Base-by-base conservation (phyloP, 163 green algal genomes). In the Scenedesmus sp. region DNA sequence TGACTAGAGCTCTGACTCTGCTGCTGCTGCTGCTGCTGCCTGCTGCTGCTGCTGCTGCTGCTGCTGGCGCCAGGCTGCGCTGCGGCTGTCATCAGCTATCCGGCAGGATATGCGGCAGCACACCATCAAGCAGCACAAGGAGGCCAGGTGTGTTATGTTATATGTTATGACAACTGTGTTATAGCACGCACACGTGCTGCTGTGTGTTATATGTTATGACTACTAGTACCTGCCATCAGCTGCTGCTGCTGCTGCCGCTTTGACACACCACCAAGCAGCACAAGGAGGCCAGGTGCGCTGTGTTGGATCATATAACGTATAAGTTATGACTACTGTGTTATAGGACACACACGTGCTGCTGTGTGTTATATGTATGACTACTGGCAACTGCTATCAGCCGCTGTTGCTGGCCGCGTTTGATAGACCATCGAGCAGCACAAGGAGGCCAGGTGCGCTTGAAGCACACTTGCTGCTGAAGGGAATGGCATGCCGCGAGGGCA, bases 51-150 rank as follows among this genome's bases (percentile, higher is more conserved):
- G 18, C 54, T 86, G 55, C 55, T 88, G 23, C 15, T 52, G 70
- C 70, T 79, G 70, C 16, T 76, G 59, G 18, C 57, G 57, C 34
- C 77, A 91, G 88, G 74, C 88, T 46, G 77, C 18, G 6, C 18
- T 60, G 76, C 76, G 59, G n/a, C 82, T 64, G 10, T 57, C 60
- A n/a, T 60, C 88, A 55, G 76, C 88, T 5, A 62, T 87, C 26
- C 74, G 88, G 3, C 18, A 91, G 34, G 77, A 91, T 8, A 23
- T 88, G n/a, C 82, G 88, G 4, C 57, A 82, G 60, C 57, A 88
- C 23, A 91, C 77, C 34, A 23, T 91, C 1, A 7, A 74, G 20
- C 46, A 86, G 57, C 62, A 79, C 74, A 62, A 70, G 82, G 23
- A 26, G 20, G 56, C 52, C 23, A 64, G 82, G 82, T 88, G 82